Evolutionary conservation across 1,284 basidiomycete species (phyloP).

Genomic region (Pholiota adiposa): DNA sequence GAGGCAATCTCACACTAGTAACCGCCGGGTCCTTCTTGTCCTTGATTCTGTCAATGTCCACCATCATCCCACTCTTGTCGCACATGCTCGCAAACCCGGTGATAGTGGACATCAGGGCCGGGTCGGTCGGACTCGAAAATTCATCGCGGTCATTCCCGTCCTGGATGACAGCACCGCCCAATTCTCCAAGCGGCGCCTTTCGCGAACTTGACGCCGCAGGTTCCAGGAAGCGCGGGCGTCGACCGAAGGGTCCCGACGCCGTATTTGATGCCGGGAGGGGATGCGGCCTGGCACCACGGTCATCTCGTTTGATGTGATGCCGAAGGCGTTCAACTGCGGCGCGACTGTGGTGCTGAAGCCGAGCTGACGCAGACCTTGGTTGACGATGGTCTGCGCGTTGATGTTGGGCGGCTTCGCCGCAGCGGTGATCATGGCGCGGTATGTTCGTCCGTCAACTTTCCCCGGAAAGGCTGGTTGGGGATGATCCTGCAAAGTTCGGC

Average conservation of each 20-base stretch:
- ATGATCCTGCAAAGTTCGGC: slow-evolving; percentile 74
- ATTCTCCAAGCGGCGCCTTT: slow-evolving; percentile 53
- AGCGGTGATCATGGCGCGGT: slow-evolving; percentile 70
- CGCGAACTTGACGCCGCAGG: slow-evolving; percentile 62
- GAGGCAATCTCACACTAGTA: slow-evolving; percentile 46
- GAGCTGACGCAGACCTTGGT: slow-evolving; percentile 59
- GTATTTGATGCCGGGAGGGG: slow-evolving; percentile 65
- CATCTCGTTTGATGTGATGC: slow-evolving; percentile 69
- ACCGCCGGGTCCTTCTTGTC: slow-evolving; percentile 40
- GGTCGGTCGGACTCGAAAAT: slow-evolving; percentile 50
- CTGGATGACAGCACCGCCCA: slow-evolving; percentile 70
- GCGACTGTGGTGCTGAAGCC: slow-evolving; percentile 57
- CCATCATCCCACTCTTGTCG: slow-evolving; percentile 58
- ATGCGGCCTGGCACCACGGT: slow-evolving; percentile 74
- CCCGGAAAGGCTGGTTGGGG: slow-evolving; percentile 70
- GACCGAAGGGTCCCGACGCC: slow-evolving; percentile 47
- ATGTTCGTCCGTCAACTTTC: slow-evolving; percentile 69
- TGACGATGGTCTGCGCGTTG: slow-evolving; percentile 63
- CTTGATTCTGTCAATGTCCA: slow-evolving; percentile 38
- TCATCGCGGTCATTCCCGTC: slow-evolving; percentile 55
- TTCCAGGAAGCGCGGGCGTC: slow-evolving; percentile 77
- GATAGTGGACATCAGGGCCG: slow-evolving; percentile 48
- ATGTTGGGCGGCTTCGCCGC: slow-evolving; percentile 71
- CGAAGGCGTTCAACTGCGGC: slow-evolving; percentile 56
- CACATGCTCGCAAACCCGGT: slow-evolving; percentile 62